Percentiles rank a stretch among this genome's conserved stretches.
These are phyloP conservation scores for Skeletonema tropicum DNA, from an alignment of 108 stramenopile species.

Conservation along the genomic window DNA sequence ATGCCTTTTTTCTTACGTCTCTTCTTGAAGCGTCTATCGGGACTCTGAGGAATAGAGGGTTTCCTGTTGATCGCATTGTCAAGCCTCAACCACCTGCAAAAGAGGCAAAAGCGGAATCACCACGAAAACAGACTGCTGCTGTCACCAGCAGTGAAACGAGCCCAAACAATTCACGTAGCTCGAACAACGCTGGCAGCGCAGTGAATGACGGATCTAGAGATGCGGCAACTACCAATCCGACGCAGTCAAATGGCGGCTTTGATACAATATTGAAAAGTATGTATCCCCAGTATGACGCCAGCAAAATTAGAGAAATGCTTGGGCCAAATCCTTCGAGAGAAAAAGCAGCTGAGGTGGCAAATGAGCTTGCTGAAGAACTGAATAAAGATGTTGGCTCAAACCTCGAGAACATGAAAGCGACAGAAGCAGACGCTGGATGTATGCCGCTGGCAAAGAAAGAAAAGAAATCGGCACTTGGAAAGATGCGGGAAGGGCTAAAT, in stretches of 20 bases:
- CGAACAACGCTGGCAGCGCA: neutral
- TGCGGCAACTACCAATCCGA: slow-evolving; percentile 9
- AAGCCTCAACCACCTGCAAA: slow-evolving; percentile 20
- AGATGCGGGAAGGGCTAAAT: neutral
- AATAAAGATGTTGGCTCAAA: neutral
- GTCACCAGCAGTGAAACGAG: neutral
- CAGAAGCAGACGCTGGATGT: neutral
- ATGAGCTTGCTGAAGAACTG: slow-evolving; percentile 48
- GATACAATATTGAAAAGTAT: slow-evolving; percentile 62
- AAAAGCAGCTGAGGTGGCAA: slow-evolving; percentile 60
- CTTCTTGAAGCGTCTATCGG: slow-evolving; percentile 75
- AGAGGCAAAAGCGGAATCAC: slow-evolving; percentile 1
- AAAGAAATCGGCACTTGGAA: slow-evolving; percentile 1
- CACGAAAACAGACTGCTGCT: neutral
- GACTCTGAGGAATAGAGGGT: slow-evolving; percentile 69
- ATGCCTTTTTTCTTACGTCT: slow-evolving; percentile 75
- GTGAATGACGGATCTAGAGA: neutral
- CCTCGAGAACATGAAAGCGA: too few relatives aligned
- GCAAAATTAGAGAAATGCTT: slow-evolving; percentile 54
- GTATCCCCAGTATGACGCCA: slow-evolving; percentile 62
- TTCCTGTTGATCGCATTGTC: slow-evolving; percentile 75
- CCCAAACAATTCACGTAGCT: neutral
- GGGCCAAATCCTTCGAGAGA: slow-evolving; percentile 64
- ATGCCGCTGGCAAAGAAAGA: neutral
- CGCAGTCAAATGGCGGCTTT: slow-evolving; percentile 31